Conservation (phyloP, 202 grass and related monocot genomes). For the Musa balbisiana region DNA sequence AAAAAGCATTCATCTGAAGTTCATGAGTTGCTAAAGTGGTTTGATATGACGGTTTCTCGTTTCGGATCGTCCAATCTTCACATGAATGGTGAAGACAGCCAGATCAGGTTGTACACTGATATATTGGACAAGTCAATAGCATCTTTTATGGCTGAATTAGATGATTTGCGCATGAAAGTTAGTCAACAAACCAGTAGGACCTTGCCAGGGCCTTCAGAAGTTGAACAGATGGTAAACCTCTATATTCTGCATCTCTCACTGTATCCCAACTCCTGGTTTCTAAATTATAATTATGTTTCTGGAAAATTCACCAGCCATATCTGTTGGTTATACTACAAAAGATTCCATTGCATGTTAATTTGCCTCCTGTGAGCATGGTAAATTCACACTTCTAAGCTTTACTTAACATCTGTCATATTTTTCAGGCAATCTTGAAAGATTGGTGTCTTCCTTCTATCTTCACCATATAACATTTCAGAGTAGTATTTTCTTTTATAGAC, state of each 20-base stretch:
- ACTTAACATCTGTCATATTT: neutral
- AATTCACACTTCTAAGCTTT: neutral
- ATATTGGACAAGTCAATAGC: constrained; percentile 65
- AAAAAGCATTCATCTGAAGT: constrained; percentile 57
- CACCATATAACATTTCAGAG: neutral
- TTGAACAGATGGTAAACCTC: constrained; percentile 60
- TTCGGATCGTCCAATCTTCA: constrained; percentile 43
- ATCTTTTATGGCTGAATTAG: constrained; percentile 54
- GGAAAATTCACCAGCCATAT: neutral
- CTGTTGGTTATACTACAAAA: neutral
- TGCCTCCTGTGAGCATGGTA: neutral
- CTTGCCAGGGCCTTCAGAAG: constrained; percentile 59
- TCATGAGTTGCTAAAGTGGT: constrained; percentile 56
- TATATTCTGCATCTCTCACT: neutral
- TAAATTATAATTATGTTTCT: neutral
- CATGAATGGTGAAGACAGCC: constrained; percentile 43
- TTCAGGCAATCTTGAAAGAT: neutral
- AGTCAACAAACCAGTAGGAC: constrained; percentile 42
- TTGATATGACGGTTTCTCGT: constrained; percentile 48
- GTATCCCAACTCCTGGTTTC: neutral
- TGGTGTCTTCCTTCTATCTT: neutral
- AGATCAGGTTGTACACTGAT: constrained; percentile 51
- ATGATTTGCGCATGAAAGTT: constrained; percentile 46
- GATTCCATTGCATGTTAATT: neutral
- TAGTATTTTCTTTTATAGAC: neutral